Evolutionary conservation across 1,284 basidiomycete species (phyloP), one percentile per base, ranked within the genome.

Genomic region (Exobasidium rhododendri): DNA sequence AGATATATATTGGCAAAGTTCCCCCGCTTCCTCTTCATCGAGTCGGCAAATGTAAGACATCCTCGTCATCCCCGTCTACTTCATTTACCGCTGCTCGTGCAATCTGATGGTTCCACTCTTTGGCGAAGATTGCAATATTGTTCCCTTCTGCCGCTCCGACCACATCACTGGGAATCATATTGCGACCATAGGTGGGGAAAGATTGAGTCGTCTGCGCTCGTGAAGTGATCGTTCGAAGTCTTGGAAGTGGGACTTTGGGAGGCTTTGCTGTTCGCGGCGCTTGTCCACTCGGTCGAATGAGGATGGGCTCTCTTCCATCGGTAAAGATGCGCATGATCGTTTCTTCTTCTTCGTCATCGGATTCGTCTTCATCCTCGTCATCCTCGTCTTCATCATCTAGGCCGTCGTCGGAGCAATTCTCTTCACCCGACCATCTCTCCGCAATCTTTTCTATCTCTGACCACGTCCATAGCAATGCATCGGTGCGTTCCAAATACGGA

Each of bases 131-230:
- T 40, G 84, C 83, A 32, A 92, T 84, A 66, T 85, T 85, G 53
- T 84, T 83, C 2, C 92, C 92, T 57, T 84, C 85, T 70, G 90
- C 88, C 75, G 94, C 81, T 57, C 85, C 85, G 22, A 96, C 82
- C 13, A 91, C 89, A 74, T 97, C 94, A 44, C 90, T 84, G 1
- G 94, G 94, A 17, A 94, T 84, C 89, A 94, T 94, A 77, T 96
- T 97, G 73, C 90, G 88, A 67, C 89, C 88, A 74, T 92, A 85
- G 1, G 85, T 83, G 5, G 68, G 67, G 32, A 54, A 40, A n/a
- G 66, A 40, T 31, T 65, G 64, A 14, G 58, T 46, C n/a, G 67
- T 59, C 32, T 69, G 65, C 0, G 67, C 60, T 24, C 59, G 52
- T 2, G 58, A 59, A 11, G 63, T 59, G 13, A 77, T 26, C 3